Percentiles rank a stretch among this genome's conserved stretches.
Conservation (phyloP, 2,329 filamentous ascomycete genomes). For the Ophiocordyceps camponoti-rufipedis region DNA sequence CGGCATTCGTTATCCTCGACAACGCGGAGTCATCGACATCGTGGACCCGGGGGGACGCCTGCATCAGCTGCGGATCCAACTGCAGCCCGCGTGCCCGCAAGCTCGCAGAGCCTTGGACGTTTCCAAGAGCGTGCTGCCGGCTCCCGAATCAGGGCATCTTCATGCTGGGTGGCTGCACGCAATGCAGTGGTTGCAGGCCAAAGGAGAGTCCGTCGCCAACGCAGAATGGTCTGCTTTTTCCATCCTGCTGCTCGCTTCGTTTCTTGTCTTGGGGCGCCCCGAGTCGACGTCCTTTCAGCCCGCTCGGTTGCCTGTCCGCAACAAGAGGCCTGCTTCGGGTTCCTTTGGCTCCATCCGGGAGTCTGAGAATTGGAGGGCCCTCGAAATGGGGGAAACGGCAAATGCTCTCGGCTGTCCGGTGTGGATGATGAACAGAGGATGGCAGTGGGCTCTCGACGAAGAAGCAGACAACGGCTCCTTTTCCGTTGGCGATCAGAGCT, state of each 20-base stretch:
- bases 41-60: conserved; percentile 40
- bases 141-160: conserved; percentile 39
- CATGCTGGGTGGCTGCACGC: conserved; percentile 57
- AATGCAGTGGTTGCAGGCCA: conserved; percentile 45
- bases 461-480: conserved; percentile 16
- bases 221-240: conserved; percentile 53
- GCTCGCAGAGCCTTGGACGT: conserved; percentile 41
- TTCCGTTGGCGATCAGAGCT: conserved; percentile 8
- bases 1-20: conserved; percentile 38
- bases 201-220: conserved; percentile 27
- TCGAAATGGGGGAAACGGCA: conserved; percentile 26
- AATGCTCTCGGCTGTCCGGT: conserved; percentile 30
- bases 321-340: conserved; percentile 14
- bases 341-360: conserved; percentile 17
- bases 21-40: conserved; percentile 45
- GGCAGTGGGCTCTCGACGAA: conserved; percentile 54
- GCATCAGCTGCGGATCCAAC: conserved; percentile 49
- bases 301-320: conserved; percentile 11
- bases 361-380: conserved; percentile 26
- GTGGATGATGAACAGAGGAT: conserved; percentile 45
- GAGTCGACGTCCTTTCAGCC: conserved; percentile 9
- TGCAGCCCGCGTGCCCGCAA: conserved; percentile 46
- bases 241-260: conserved; percentile 45
- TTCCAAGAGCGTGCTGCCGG: conserved; percentile 45
- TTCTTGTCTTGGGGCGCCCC: conserved; percentile 36